Base-by-base conservation (phyloP, 169 alveolate species). In the Toxoplasma gondii region DNA sequence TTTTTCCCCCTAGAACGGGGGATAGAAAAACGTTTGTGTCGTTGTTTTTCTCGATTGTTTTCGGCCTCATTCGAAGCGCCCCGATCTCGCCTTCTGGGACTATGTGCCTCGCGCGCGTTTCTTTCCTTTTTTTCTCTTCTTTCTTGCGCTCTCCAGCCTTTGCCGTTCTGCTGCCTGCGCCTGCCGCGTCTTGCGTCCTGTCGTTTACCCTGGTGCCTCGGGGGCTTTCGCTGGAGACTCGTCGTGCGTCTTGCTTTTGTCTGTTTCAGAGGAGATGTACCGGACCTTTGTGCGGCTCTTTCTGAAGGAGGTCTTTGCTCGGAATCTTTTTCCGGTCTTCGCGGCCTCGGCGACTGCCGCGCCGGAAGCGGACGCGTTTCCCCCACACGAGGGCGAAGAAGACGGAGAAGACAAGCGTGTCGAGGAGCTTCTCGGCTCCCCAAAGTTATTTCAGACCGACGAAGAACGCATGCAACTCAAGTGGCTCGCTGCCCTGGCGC, bases 351-450 rank as follows among this genome's bases (percentile, higher is more conserved):
- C 84, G 43, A 19, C 84, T 12, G 41, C 84, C 44, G 41, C 22
- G 39, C 27, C 39, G 5, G 84, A 74, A 22, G 45, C 44, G 43
- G 84, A n/a, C 41, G 43, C 10, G 31, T 12, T 27, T n/a, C 39
- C 22, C 9, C 5, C 81, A 29, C 4, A 9, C 81, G 34, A 4
- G 81, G 34, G 19, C 10, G 45, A 74, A 36, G 45, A n/a, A 16
- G 45, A 74, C 2, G 84, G n/a, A 31, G 84, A 74, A 1, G 84
- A 74, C 84, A n/a, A 17, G 22, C 49, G 45, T 9, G 41, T n/a
- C 24, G 84, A 74, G 43, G 84, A 74, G 44, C 84, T 74, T 41
- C 84, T 74, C 49, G 84, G 84, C 39, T 74, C 84, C 9, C 12
- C 44, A 2, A 31, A 36, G 84, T n/a, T 74, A 1, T 74, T 74